Conservation (phyloP, 2,329 filamentous ascomycete species). For the Fusarium redolens region DNA sequence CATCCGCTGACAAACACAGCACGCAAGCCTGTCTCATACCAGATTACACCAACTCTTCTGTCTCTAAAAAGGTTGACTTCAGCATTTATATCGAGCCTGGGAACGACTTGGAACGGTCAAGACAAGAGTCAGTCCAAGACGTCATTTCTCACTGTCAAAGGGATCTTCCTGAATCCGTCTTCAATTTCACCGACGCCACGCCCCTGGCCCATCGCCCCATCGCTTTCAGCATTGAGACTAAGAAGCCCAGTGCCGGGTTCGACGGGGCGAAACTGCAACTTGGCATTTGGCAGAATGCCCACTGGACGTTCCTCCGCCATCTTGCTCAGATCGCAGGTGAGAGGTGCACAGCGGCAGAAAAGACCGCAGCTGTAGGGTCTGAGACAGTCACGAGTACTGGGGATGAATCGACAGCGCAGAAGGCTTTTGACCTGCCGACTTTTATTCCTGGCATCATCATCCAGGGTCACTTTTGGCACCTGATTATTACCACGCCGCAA, state of each 20-base stretch:
- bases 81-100: background rate
- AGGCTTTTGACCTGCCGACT: background rate
- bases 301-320: background rate
- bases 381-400: background rate
- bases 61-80: conserved; percentile 1
- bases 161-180: background rate
- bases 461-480: background rate
- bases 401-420: background rate
- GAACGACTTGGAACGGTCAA: background rate
- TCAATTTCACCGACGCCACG: background rate
- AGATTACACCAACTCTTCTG: background rate
- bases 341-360: background rate
- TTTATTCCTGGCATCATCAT: background rate
- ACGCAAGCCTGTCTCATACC: background rate
- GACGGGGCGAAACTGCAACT: conserved; percentile 3
- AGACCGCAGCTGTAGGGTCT: background rate
- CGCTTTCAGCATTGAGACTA: conserved; percentile 6
- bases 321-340: background rate
- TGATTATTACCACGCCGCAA: background rate
- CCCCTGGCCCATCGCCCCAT: background rate
- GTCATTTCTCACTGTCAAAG: background rate
- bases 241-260: conserved; percentile 1
- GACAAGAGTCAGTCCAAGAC: background rate
- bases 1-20: background rate
- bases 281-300: conserved; percentile 1